Base-by-base conservation (phyloP, 75 land plant genomes). In the Chamaecyparis obtusa region DNA sequence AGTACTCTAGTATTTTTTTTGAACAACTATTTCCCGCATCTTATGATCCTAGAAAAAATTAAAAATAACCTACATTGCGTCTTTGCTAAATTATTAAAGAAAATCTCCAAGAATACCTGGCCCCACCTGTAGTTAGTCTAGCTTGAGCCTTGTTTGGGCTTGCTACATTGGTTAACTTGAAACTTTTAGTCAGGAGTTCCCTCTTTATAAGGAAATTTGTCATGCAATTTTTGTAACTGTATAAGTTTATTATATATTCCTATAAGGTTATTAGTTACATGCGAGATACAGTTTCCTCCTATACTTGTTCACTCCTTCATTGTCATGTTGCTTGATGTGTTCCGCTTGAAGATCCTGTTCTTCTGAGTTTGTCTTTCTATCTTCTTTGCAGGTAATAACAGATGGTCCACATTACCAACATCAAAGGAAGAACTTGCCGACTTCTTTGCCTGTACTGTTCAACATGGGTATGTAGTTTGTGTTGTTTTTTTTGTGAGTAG, bases 371-470 rank as follows among this genome's bases (percentile, higher is more conserved):
- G 83, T 19, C 9, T 80, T 24, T 80, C 21, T 80, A 5, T 9
- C 83, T 21, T 14, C 19, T 44, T 41, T 7, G 54, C 54, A 86
- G 89, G 81, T 21, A 69, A 60, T 74, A 85, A 32, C 54, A 67
- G 85, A 60, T 89, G 89, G 89, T 86, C 87, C 35, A 86, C 60
- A 75, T 13, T 80, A 48, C 87, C 89, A 43, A 86, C 30, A 24
- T 49, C 69, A 46, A 76, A 74, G 44, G 84, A 86, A 35, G 89
- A 89, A 43, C 83, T 89, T 36, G 60, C 54, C 15, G 33, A 77
- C 44, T 89, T 89, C 57, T 89, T 86, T 30, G 46, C 30, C 46
- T 37, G 77, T 17, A 84, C 76, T 76, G 87, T 89, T 60, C 86
- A 89, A 39, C 86, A 79, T 5, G 89, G 89, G 89, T 89, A 89